Percentiles rank a stretch among this genome's conserved stretches.
Conservation (phyloP, 768 basidiomycete genomes). For the Saitozyma podzolica region DNA sequence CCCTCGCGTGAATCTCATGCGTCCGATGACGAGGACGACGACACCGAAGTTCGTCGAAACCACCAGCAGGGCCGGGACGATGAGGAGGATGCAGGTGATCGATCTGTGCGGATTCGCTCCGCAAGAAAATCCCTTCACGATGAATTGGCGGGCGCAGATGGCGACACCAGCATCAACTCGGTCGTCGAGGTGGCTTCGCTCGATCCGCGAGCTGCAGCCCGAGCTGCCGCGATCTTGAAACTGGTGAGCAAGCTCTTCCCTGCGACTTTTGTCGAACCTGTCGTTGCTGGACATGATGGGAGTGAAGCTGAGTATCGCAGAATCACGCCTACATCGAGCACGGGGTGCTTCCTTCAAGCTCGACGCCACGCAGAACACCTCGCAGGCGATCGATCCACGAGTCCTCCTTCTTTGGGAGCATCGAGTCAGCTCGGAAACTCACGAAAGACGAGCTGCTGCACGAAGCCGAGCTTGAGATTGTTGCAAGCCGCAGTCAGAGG, state of each 20-base stretch:
- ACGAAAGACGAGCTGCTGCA: slow-evolving; percentile 61
- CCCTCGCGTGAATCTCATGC: no score
- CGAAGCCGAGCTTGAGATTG: slow-evolving; percentile 63
- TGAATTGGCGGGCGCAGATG: slow-evolving; percentile 13
- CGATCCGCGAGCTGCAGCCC: slow-evolving; percentile 81
- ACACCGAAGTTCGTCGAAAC: no score
- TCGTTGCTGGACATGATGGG: neutral
- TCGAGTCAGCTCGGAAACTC: slow-evolving; percentile 15
- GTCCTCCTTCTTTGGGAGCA: slow-evolving; percentile 7
- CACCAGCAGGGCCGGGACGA: neutral
- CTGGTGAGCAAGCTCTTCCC: slow-evolving; percentile 59
- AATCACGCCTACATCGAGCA: slow-evolving; percentile 85
- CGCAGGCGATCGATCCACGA: slow-evolving; percentile 6
- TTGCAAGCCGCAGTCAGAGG: slow-evolving; percentile 17
- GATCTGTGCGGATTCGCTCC: neutral
- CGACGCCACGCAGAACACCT: slow-evolving; percentile 1
- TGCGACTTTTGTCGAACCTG: neutral
- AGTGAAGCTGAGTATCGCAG: slow-evolving; percentile 52
- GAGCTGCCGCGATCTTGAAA: slow-evolving; percentile 90
- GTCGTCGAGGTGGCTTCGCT: slow-evolving; percentile 80
- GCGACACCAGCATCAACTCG: slow-evolving; percentile 50
- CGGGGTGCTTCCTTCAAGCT: slow-evolving; percentile 44
- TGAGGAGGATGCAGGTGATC: neutral
- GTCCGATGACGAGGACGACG: no score
- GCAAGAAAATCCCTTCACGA: slow-evolving; percentile 11